Base-by-base conservation (phyloP, 108 stramenopile species). In the Nitzschia putrida region DNA sequence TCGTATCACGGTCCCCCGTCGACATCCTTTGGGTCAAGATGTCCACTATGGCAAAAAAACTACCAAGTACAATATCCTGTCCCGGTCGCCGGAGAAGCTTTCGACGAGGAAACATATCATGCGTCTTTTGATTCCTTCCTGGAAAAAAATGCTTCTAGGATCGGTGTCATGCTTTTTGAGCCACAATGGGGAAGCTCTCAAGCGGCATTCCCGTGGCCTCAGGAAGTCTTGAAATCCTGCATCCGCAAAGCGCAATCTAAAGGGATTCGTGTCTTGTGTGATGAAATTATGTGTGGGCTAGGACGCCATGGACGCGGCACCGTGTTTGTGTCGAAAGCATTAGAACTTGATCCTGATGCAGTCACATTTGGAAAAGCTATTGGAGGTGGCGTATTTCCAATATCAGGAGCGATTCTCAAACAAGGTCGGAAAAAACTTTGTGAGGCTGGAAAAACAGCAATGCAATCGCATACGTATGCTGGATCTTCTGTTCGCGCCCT, bases 231-330 rank as follows among this genome's bases (percentile, higher is more conserved):
- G 40, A 81, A 74, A 55, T 60, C 39, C 18, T 82, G 80, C 69
- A 69, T 83, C 50, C 0, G 40, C 12, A 76, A 73, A 73, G 69
- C 86, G 7, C 39, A 71, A 51, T 68, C 78, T 0, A 14, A 57
- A 5, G 78, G 78, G 47, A 80, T 87, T 12, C 34, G 58, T 13
- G 57, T 84, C 12, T 24, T 83, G 25, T 56, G 64, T 29, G 81
- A 84, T 69, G 86, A 87, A 69, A 83, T 86, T 23, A 86, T 86
- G 85, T 86, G 85, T 71, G 80, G 85, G 5, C 49, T 86, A 5
- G 85, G 85, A 38, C 51, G 85, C 8, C 85, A 86, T 55, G 85
- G 85, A 12, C 51, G 73, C 12, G 82, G 80, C 10, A 74, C 77
- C 9, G 42, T 83, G 59, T 86, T 86, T 74, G 74, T 83, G 8